Evolutionary conservation across 225 moss, liverwort and hornwort genomes (phyloP).

Genomic region (Pleurozium schreberi): DNA sequence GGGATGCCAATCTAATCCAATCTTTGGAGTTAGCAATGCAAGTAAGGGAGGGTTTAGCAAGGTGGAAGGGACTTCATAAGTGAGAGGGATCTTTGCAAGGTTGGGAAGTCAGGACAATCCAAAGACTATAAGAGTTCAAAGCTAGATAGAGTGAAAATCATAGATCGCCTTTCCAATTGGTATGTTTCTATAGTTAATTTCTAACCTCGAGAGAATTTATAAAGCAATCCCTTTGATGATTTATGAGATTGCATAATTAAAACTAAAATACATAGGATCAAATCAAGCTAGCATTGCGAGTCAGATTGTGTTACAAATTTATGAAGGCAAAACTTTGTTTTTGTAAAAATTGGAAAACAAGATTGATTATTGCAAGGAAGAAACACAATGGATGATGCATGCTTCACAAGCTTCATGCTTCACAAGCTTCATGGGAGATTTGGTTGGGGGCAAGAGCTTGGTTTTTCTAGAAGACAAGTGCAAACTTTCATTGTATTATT

Average conservation of each 20-base stretch:
- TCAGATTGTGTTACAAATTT: no score
- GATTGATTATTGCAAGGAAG: no score
- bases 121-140: background rate
- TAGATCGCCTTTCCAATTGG: accelerated
- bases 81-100: background rate
- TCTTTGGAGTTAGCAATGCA: background rate
- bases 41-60: background rate
- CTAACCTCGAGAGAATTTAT: background rate
- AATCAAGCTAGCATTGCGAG: no score
- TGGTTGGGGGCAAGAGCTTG: no score
- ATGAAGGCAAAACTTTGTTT: no score
- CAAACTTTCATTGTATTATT: no score
- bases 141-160: background rate
- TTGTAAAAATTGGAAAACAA: no score
- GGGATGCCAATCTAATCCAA: accelerated
- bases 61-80: accelerated
- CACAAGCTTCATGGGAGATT: no score
- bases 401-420: no score
- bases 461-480: no score
- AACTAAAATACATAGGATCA: no score
- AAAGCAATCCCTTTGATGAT: background rate
- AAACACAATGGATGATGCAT: no score
- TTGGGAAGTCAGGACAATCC: accelerated
- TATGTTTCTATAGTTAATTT: background rate
- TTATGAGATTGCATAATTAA: background rate